Evolutionary conservation across 2,329 filamentous ascomycete genomes (phyloP).

Genomic region (Myriosclerotinia duriaeana): DNA sequence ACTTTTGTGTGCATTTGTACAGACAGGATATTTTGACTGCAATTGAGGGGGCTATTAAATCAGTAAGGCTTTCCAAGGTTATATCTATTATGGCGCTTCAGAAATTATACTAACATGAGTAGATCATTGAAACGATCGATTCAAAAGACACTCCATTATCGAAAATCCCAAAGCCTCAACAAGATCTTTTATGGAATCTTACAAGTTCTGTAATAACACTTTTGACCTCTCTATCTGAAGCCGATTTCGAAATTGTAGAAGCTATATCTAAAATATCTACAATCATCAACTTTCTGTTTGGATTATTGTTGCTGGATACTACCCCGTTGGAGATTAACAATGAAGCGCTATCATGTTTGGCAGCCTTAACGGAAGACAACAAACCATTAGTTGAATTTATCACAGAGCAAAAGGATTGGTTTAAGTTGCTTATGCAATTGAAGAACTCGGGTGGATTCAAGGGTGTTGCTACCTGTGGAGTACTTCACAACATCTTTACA

Average conservation of each 20-base stretch:
- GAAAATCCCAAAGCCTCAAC: constrained; percentile 54
- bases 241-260: constrained; percentile 59
- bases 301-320: constrained; percentile 47
- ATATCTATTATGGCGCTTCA: not conserved
- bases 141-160: constrained; percentile 46
- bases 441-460: constrained; percentile 50
- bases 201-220: constrained; percentile 54
- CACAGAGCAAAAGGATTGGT: constrained; percentile 51
- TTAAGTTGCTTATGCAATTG: constrained; percentile 51
- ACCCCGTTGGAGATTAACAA: constrained; percentile 44
- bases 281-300: constrained; percentile 56
- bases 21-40: constrained; percentile 61
- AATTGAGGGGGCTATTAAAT: constrained; percentile 55
- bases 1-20: constrained; percentile 66
- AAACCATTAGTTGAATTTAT: constrained; percentile 52
- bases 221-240: constrained; percentile 54
- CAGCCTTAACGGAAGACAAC: constrained; percentile 62
- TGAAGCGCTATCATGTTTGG: constrained; percentile 55
- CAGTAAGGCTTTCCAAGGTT: constrained; percentile 47
- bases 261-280: constrained; percentile 51
- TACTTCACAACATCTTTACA: constrained; percentile 62
- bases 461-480: constrained; percentile 57
- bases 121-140: constrained; percentile 39
- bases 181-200: constrained; percentile 55
- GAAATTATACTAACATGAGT: constrained; percentile 23